Evolutionary conservation across 1,139 yeast species (phyloP).

Genomic region (Candida tunisiensis): DNA sequence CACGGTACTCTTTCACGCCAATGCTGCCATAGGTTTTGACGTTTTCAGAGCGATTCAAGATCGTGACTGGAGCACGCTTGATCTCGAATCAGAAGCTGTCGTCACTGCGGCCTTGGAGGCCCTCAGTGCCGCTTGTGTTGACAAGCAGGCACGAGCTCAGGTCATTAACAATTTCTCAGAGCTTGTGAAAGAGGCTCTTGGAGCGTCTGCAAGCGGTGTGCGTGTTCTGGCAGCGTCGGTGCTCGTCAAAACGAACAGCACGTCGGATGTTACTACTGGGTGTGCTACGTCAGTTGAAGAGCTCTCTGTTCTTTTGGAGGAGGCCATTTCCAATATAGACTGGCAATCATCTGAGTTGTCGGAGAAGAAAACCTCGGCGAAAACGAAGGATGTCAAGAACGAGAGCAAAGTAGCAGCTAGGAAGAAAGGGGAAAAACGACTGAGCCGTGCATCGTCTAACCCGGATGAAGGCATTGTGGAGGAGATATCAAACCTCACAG

Average conservation of each 20-base stretch:
- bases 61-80: too few species aligned
- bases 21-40: too few species aligned
- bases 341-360: too few species aligned
- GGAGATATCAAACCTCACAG: too few species aligned
- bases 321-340: constrained; percentile 8
- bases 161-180: constrained; percentile 13
- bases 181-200: constrained; percentile 11
- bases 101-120: constrained; percentile 14
- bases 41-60: too few species aligned
- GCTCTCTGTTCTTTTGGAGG: constrained; percentile 16
- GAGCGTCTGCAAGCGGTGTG: constrained; percentile 8
- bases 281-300: constrained; percentile 9
- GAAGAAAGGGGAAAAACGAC: constrained; percentile 1
- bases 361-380: constrained; percentile 4
- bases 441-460: too few species aligned
- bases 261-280: too few species aligned
- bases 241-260: constrained; percentile 15
- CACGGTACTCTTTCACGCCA: too few species aligned
- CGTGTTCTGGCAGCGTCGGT: constrained; percentile 19
- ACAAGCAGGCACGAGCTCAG: constrained; percentile 14
- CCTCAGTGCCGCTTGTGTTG: constrained; percentile 19
- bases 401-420: constrained; percentile 3
- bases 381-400: constrained; percentile 1
- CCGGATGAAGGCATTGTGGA: too few species aligned
- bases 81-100: constrained; percentile 5